Conservation (phyloP, 805 yeast species). For the Yarrowia sp. region DNA sequence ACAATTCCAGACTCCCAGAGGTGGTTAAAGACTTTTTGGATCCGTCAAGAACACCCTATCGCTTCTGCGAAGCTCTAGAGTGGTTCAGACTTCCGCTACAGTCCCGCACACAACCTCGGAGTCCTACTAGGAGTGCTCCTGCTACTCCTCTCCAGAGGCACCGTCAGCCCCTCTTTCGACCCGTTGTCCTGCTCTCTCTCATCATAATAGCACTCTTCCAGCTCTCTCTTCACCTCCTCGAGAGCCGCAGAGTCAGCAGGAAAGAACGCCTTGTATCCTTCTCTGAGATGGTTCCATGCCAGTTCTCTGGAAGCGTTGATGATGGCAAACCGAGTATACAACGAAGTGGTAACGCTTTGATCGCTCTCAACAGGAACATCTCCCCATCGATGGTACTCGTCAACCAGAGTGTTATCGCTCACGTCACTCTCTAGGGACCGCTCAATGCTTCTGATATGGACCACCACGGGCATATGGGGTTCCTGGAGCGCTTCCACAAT, state of each 20-base stretch:
- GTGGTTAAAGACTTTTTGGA: no score
- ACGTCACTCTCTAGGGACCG: constrained; percentile 23
- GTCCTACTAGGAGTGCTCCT: constrained; percentile 21
- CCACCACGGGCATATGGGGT: constrained; percentile 20
- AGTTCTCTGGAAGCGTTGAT: constrained; percentile 33
- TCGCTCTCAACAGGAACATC: constrained; percentile 16
- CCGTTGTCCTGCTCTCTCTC: constrained; percentile 15
- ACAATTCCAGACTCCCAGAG: no score
- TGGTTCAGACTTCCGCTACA: neutral
- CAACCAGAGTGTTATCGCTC: constrained; percentile 23
- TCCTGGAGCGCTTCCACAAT: constrained; percentile 29
- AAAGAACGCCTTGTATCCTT: constrained; percentile 25
- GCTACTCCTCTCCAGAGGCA: constrained; percentile 5
- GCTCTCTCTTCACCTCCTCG: constrained; percentile 23
- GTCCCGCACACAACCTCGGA: constrained; percentile 9
- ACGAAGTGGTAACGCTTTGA: constrained; percentile 2
- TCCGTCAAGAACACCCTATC: neutral
- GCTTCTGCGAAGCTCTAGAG: neutral
- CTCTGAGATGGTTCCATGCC: constrained; percentile 36
- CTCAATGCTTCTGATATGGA: constrained; percentile 17
- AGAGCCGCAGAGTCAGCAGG: constrained; percentile 23
- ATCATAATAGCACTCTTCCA: constrained; percentile 29
- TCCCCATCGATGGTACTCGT: constrained; percentile 23
- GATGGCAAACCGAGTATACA: constrained; percentile 24
- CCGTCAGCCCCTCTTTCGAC: constrained; percentile 3